Evolutionary conservation across 192 early-diverging fungal species (phyloP).

Genomic region (Coemansia aciculifera): DNA sequence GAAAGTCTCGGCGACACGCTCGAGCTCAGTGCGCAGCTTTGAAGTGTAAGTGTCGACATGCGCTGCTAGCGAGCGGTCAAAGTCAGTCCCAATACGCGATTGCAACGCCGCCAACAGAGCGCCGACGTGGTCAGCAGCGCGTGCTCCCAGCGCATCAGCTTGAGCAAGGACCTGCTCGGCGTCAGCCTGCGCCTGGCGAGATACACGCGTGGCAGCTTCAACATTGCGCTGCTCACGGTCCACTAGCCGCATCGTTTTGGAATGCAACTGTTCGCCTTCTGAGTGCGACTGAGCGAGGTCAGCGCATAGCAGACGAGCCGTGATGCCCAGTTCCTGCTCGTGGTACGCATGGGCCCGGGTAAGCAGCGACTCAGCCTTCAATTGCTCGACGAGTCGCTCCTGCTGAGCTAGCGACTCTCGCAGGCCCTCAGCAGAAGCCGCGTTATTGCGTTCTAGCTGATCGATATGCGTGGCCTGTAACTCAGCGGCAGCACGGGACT

Average conservation of each 20-base stretch:
- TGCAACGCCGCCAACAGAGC: slow-evolving; percentile 26
- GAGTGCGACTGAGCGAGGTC: slow-evolving; percentile 3
- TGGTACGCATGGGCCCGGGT: slow-evolving; percentile 55
- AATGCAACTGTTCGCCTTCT: slow-evolving; percentile 17
- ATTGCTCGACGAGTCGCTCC: slow-evolving; percentile 13
- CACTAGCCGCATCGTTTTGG: slow-evolving; percentile 21
- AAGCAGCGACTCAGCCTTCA: slow-evolving; percentile 40
- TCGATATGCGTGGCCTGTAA: background rate
- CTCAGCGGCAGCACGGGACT: slow-evolving; percentile 8
- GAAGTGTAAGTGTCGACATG: slow-evolving; percentile 16
- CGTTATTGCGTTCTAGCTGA: background rate
- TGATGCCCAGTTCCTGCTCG: slow-evolving; percentile 39
- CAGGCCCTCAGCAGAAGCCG: background rate
- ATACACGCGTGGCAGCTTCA: slow-evolving; percentile 2
- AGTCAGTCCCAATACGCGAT: slow-evolving; percentile 28
- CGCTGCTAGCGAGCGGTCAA: slow-evolving; percentile 19
- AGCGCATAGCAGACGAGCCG: slow-evolving; percentile 33
- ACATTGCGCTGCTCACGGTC: slow-evolving; percentile 30
- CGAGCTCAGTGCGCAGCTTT: slow-evolving; percentile 9
- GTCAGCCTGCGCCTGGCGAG: slow-evolving; percentile 5
- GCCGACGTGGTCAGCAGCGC: slow-evolving; percentile 6
- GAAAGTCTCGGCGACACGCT: slow-evolving; percentile 1
- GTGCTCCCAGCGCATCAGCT: background rate
- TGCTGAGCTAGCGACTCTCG: slow-evolving; percentile 1
- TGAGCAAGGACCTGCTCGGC: background rate